Conservation (phyloP, 2,329 filamentous ascomycete genomes). For the Colletotrichum lindemuthianum region DNA sequence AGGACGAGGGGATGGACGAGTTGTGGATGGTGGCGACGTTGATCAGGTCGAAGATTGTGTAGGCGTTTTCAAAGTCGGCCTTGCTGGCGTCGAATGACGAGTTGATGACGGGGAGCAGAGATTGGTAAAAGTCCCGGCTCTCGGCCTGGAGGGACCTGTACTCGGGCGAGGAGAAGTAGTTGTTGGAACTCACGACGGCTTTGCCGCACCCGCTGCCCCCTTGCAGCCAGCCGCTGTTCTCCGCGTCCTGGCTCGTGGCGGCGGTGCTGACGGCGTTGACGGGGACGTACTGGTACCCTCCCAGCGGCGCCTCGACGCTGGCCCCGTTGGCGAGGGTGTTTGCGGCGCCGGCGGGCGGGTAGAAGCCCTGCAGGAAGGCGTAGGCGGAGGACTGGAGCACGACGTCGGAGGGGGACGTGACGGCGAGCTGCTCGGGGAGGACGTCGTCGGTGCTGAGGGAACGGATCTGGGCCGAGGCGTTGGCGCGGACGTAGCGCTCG, state of each 20-base stretch:
- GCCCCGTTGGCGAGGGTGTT: constrained; percentile 78
- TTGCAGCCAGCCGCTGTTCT: constrained; percentile 68
- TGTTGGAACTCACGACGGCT: constrained; percentile 64
- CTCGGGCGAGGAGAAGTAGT: constrained; percentile 60
- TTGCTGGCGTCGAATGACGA: constrained; percentile 56
- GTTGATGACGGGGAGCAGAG: constrained; percentile 65
- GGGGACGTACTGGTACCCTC: constrained; percentile 87
- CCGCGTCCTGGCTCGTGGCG: constrained; percentile 64
- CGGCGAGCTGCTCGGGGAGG: constrained; percentile 74
- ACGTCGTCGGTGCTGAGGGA: constrained; percentile 74
- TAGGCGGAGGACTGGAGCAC: constrained; percentile 84
- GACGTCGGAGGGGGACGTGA: constrained; percentile 77
- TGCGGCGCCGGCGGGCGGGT: constrained; percentile 75
- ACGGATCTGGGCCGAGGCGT: constrained; percentile 68
- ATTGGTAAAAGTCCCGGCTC: constrained; percentile 69
- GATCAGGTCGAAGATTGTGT: constrained; percentile 70
- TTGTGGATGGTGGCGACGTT: constrained; percentile 71
- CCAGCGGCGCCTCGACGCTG: constrained; percentile 72
- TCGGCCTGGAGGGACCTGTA: constrained; percentile 55
- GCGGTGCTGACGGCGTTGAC: constrained; percentile 69
- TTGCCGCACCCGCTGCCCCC: constrained; percentile 66
- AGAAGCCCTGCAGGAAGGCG: constrained; percentile 86
- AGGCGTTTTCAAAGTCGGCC: constrained; percentile 68
- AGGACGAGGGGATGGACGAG: constrained; percentile 63
- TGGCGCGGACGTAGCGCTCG: constrained; percentile 74